These are phyloP conservation scores for Corymbia calophylla DNA, from an alignment of 441 rosid species.

Conservation along the genomic window DNA sequence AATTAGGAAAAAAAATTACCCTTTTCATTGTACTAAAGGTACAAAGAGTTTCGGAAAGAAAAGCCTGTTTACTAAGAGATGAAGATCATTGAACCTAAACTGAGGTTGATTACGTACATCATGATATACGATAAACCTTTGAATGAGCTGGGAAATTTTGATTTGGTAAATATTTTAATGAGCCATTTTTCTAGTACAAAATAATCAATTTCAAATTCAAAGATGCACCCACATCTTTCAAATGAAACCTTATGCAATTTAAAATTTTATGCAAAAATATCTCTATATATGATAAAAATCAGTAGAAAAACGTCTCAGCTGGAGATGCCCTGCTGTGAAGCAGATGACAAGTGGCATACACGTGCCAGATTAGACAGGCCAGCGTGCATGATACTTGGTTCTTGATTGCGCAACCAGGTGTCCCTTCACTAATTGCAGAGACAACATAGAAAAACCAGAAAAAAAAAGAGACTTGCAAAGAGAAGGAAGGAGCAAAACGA, in stretches of 20 bases:
- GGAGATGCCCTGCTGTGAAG: background rate
- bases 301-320: background rate
- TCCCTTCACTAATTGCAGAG: background rate
- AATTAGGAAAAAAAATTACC: background rate
- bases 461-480: background rate
- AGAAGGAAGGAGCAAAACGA: background rate
- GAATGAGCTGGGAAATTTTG: background rate
- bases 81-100: background rate
- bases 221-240: background rate
- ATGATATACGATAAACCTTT: background rate
- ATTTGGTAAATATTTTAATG: background rate
- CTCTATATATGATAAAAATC: background rate
- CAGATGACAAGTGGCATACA: background rate
- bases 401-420: background rate
- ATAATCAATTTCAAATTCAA: background rate
- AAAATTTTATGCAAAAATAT: background rate
- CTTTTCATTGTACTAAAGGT: background rate
- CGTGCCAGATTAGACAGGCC: background rate
- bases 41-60: background rate
- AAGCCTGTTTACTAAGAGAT: background rate
- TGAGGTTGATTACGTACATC: background rate
- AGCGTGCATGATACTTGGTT: background rate
- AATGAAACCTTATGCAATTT: background rate
- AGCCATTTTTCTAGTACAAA: background rate
- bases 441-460: background rate